Evolutionary conservation across 1,139 yeast species (phyloP), one percentile per base, ranked within the genome.

Genomic region (Blastobotrys malaysiensis): DNA sequence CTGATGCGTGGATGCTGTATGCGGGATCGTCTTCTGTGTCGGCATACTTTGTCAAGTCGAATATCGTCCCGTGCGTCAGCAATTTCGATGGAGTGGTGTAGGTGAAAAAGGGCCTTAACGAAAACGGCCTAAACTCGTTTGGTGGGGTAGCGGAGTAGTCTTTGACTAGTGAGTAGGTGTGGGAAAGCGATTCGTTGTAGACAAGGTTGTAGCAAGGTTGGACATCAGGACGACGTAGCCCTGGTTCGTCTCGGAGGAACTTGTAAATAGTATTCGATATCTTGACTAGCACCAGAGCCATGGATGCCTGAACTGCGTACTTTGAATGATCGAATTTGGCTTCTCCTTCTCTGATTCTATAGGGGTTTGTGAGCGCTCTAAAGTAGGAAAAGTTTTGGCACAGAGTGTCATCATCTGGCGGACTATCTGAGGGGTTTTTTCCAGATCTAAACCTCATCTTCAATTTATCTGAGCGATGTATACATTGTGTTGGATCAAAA

Each of bases 161-260:
- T n/a, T 45, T 14, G 27, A 64, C 27, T 13, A 64, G 53, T 1
- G 65, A 60, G 54, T 62, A 64, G 3, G 57, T 43, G 51, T 61
- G 65, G 13, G 58, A 49, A 24, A 53, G 27, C 14, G 46, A 18
- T 7, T 65, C 65, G 18, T 62, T 62, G 7, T 55, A 52, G 1
- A 63, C 46, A 5, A 64, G 46, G 7, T 60, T 50, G 52, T 54
- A 64, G 13, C 48, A 49, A 20, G 59, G 59, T n/a, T 24, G 14
- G n/a, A 63, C 22, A 7, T 45, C 31, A 2, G 57, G 52, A 2
- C 13, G 50, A 5, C 50, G 24, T 20, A 56, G 44, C 4, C 26
- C 24, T 2, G 57, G 57, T 1, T 59, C 55, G 39, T 57, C 49
- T 16, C 54, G 24, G 45, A 62, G 50, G 13, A 66, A 55, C 26